Evolutionary conservation across 2,329 filamentous ascomycete species (phyloP).

Genomic region (Myotisia sp.): DNA sequence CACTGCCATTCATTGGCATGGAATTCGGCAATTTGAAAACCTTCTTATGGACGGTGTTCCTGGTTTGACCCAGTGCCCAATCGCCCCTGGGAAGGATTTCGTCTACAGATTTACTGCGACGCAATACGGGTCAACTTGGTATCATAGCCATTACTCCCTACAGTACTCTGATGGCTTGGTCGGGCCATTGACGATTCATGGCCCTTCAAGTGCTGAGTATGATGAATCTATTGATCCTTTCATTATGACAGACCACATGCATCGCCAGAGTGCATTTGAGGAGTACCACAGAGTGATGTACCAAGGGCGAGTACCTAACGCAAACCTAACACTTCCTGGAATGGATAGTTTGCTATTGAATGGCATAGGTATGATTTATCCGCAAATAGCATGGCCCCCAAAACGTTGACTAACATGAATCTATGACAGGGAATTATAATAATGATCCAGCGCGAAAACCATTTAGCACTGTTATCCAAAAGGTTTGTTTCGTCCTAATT

Average conservation of each 20-base stretch:
- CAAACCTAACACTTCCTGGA: too few relatives aligned
- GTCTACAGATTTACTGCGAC: conserved; percentile 20
- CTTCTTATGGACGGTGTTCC: conserved; percentile 20
- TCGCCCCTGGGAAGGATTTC: conserved; percentile 20
- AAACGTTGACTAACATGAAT: too few relatives aligned
- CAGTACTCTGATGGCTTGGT: conserved; percentile 20
- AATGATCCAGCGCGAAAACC: conserved; percentile 1
- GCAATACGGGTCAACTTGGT: conserved; percentile 21
- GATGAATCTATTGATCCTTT: conserved; percentile 13
- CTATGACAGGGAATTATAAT: conserved; percentile 2
- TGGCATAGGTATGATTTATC: conserved; percentile 11
- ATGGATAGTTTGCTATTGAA: conserved; percentile 15
- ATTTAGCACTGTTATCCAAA: conserved; percentile 8
- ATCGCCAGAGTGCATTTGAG: conserved; percentile 5
- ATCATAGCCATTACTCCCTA: conserved; percentile 19
- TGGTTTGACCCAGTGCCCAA: conserved; percentile 26
- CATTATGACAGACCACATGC: conserved; percentile 1
- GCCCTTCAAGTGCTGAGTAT: conserved; percentile 26
- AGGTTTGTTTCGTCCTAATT: conserved; percentile 4
- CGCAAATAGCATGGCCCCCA: background rate
- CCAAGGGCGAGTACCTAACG: conserved; percentile 1
- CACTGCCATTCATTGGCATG: conserved; percentile 16
- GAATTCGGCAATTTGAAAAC: conserved; percentile 19
- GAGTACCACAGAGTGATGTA: conserved; percentile 2
- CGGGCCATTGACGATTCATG: conserved; percentile 23